Percentiles rank a stretch among this genome's conserved stretches.
Conservation (phyloP, 75 land plant species). For the Adiantum capillusveneris region DNA sequence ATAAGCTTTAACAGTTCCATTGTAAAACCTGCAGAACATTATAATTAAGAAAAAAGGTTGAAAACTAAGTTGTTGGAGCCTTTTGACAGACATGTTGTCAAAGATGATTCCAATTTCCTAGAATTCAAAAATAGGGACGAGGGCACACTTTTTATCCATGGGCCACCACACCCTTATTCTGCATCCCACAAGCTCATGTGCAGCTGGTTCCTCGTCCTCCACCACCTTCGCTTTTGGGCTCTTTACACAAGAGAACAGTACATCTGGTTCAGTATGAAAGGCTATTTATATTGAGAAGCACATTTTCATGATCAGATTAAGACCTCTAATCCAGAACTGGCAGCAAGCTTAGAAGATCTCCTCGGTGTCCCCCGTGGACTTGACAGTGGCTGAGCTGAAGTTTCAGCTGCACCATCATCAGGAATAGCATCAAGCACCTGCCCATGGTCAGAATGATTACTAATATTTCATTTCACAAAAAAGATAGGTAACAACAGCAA, state of each 20-base stretch:
- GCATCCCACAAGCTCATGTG: background rate
- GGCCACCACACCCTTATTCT: conserved; percentile 5
- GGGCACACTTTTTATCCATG: background rate
- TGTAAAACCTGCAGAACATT: conserved; percentile 1
- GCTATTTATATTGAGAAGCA: no score
- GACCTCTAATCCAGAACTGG: background rate
- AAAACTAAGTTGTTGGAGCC: no score
- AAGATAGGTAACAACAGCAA: background rate
- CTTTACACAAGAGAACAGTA: no score
- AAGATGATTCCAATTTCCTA: background rate
- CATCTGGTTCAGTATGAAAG: no score
- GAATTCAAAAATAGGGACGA: background rate
- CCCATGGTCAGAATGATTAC: background rate
- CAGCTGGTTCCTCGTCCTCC: background rate
- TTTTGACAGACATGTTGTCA: no score
- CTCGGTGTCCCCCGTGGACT: conserved; percentile 3
- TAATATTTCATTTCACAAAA: background rate
- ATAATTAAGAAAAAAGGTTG: no score
- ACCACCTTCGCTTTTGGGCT: background rate
- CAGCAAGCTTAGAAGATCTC: background rate
- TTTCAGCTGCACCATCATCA: background rate
- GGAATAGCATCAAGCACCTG: background rate
- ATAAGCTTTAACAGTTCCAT: background rate
- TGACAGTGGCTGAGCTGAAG: background rate
- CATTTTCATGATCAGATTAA: background rate